Base-by-base conservation (phyloP, 2,329 filamentous ascomycete species). In the Colletotrichum nymphaeae region DNA sequence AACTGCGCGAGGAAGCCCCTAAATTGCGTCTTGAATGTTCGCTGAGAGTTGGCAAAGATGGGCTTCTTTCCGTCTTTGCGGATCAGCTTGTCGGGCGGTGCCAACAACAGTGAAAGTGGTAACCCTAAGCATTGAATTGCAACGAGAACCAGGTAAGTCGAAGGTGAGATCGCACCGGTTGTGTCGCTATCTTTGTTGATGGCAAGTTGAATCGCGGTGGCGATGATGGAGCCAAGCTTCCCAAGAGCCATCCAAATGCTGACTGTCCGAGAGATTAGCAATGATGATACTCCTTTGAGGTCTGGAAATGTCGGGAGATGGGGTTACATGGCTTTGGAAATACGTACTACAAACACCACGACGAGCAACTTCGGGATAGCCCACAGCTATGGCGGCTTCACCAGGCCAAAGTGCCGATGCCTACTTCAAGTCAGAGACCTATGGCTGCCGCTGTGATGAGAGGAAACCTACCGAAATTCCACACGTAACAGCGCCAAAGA, bases 201-300 rank as follows among this genome's bases (percentile, higher is more conserved):
- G 0, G 83, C 86, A 0, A 89, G 82, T 28, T 87, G 85, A 35
- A 89, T 87, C 0, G 87, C 85, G 2, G 85, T 83, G 3, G 87
- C 87, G 56, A 89, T 86, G 30, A 89, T 82, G 64, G 88, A 87
- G 2, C 87, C 87, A 5, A 88, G 82, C 68, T 88, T 86, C 5
- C 86, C 83, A 4, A 89, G 83, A 3, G 86, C 85, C 8, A 89
- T 84, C 87, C 87, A 89, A 35, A 88, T 88, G 4, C 86, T 86
- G 1, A 67, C 68, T 71, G 2, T 1, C 24, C 24, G 0, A 24
- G 1, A 11, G 0, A 3, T 63, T 22, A 37, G 57, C 30, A 26
- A 53, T n/a, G 42, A 9, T 16, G 7, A 4, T 6, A 19, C 42
- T 46, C 16, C 42, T 19, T 19, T 16, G 7, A n/a, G 16, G 42